These are phyloP conservation scores for Tulasnella sp. DNA, from an alignment of 768 basidiomycete genomes.

Conservation along the genomic window DNA sequence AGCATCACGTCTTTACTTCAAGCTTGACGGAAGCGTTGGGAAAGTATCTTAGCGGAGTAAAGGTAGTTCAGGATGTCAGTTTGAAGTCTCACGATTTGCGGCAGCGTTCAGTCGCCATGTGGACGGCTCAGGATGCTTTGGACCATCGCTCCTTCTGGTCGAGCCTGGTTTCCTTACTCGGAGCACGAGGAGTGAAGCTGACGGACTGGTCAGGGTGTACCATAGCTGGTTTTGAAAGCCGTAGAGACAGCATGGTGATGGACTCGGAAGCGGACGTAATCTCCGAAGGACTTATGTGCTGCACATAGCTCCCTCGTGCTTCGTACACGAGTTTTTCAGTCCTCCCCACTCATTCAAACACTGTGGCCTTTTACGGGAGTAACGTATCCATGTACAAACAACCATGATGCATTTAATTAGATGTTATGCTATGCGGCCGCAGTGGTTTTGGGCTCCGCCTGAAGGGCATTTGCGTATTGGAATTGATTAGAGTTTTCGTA, in stretches of 20 bases:
- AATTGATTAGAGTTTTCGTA: conserved; percentile 73
- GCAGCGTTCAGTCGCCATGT: background rate
- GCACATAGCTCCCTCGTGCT: background rate
- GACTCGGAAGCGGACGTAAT: background rate
- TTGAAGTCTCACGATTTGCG: background rate
- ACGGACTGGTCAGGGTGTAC: background rate
- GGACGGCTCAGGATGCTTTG: background rate
- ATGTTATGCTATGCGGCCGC: background rate
- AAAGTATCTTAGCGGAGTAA: background rate
- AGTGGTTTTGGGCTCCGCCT: background rate
- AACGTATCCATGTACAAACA: too few relatives aligned
- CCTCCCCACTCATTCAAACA: background rate
- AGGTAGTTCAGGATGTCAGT: background rate
- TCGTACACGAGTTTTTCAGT: background rate
- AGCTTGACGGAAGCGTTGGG: background rate
- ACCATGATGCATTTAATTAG: background rate
- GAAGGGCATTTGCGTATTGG: conserved; percentile 55
- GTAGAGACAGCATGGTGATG: background rate
- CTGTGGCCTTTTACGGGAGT: background rate
- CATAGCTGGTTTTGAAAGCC: background rate
- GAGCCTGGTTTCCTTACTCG: background rate
- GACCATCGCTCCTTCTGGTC: background rate
- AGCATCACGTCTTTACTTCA: background rate
- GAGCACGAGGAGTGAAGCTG: background rate
- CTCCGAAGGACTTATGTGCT: background rate